Evolutionary conservation across 2,329 filamentous ascomycete species (phyloP), one percentile per base, ranked within the genome.

Genomic region (Simplicillium sp.): DNA sequence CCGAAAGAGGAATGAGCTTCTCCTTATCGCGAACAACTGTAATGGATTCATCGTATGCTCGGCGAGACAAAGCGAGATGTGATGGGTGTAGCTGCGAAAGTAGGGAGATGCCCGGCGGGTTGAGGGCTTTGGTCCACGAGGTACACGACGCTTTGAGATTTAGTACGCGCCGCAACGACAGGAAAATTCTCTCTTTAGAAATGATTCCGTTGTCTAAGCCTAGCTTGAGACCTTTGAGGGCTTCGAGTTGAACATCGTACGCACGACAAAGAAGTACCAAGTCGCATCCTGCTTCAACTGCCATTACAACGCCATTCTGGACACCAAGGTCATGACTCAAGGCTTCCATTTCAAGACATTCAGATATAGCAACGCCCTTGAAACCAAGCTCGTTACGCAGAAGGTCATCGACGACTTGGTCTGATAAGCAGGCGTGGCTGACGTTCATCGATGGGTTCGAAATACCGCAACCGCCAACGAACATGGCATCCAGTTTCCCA

Each of bases 311-410:
- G 11, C 92, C 92, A 33, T 92, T 90, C 50, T 90, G 88, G 14
- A 98, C 88, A n/a, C 90, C 90, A 38, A 97, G 92, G 52, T 96
- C 94, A 55, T 94, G 87, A 48, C 87, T 92, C 8, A 97, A 73
- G 0, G 89, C 88, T 55, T 96, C 89, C 90, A 97, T 97, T 58
- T 96, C 90, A 7, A 97, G 66, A 50, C 90, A 97, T 56, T 97
- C 90, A 0, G 89, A 96, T 38, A 97, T 87, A 17, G 92, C 88
- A 3, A 97, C 89, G 2, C 90, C 90, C 38, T 87, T 77, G 52
- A 97, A 97, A 3, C 84, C 84, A 17, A 97, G 74, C 49, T 96
- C 88, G 44, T 84, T 83, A n/a, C 90, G 77, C 3, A 97, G 68
- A 16, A 96, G 66, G 44, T 92, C 87, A 54, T 95, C 86, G 3